Conservation (phyloP, 306 rosid species). For the Comarum palustre region DNA sequence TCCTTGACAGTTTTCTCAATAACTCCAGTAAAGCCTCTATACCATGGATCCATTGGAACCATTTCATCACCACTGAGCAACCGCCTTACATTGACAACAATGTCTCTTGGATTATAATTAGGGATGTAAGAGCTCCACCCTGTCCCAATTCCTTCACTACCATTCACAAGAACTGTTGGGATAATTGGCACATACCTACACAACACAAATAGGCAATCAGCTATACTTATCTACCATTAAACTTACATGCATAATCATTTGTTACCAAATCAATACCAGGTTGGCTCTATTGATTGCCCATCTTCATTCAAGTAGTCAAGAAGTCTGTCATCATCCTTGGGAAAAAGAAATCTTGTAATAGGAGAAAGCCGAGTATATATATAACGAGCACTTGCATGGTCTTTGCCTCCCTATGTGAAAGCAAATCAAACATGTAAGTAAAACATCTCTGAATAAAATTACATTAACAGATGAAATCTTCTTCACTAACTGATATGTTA, state of each 20-base stretch:
- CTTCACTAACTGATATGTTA: background rate
- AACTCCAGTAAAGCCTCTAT: constrained; percentile 69
- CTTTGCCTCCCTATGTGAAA: constrained; percentile 79
- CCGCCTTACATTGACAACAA: constrained; percentile 69
- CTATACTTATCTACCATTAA: constrained; percentile 3
- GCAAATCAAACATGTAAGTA: constrained; percentile 1
- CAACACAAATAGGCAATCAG: background rate
- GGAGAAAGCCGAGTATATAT: constrained; percentile 58
- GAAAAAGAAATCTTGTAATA: constrained; percentile 69
- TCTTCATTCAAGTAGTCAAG: constrained; percentile 91
- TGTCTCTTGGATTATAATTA: constrained; percentile 85
- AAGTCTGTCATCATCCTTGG: constrained; percentile 75
- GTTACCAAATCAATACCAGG: constrained; percentile 48
- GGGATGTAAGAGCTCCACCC: constrained; percentile 94
- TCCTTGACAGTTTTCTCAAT: constrained; percentile 72
- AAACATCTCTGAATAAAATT: background rate
- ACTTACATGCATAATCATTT: background rate
- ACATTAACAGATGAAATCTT: background rate
- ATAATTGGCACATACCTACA: constrained; percentile 81
- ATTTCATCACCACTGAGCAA: constrained; percentile 51
- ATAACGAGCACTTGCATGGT: constrained; percentile 88
- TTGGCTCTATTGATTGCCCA: constrained; percentile 79
- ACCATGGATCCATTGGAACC: constrained; percentile 99
- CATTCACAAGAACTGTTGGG: constrained; percentile 87
- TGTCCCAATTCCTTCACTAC: constrained; percentile 93